phyloP scores from a whole-genome alignment of 129 eudicot genomes.

The Kitagawia praeruptora region DNA sequence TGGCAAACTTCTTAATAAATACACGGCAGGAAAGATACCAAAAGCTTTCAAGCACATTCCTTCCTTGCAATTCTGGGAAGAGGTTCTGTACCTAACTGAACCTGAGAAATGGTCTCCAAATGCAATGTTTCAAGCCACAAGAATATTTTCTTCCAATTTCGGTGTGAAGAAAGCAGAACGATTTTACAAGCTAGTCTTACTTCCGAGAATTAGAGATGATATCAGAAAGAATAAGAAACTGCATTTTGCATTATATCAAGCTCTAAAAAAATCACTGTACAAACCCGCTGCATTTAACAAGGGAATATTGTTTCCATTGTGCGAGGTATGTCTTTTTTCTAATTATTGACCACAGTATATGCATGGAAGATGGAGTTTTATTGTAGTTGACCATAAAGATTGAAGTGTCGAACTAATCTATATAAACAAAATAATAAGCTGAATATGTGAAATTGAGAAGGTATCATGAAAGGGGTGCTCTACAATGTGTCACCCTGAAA shows the following conservation, averaged over 20 bases:
- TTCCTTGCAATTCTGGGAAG: conserved; percentile 70
- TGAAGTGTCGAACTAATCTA: neutral
- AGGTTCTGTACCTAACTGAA: conserved; percentile 73
- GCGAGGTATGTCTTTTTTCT: conserved; percentile 45
- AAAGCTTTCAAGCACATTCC: conserved; percentile 90
- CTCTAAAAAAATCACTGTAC: conserved; percentile 75
- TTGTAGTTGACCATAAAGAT: neutral
- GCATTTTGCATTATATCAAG: conserved; percentile 72
- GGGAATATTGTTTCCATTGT: conserved; percentile 81
- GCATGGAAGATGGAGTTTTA: neutral
- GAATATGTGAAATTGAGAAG: neutral
- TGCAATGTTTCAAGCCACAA: conserved; percentile 82
- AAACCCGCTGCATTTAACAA: conserved; percentile 92
- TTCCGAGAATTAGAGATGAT: conserved; percentile 89
- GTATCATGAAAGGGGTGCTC: neutral
- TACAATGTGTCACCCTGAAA: neutral
- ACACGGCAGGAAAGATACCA: conserved; percentile 80
- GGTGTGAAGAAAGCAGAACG: conserved; percentile 81
- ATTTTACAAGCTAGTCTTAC: conserved; percentile 73
- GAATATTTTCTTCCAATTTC: conserved; percentile 91
- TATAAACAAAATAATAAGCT: neutral
- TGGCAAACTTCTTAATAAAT: conserved; percentile 73
- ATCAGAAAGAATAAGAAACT: conserved; percentile 71
- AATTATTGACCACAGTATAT: neutral
- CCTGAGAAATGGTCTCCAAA: conserved; percentile 99